A percentile compares a stretch with the other conserved stretches of the same genome.
Evolutionary conservation across 2,329 filamentous ascomycete species (phyloP).

Genomic region (Reticulascus tulasneorum): DNA sequence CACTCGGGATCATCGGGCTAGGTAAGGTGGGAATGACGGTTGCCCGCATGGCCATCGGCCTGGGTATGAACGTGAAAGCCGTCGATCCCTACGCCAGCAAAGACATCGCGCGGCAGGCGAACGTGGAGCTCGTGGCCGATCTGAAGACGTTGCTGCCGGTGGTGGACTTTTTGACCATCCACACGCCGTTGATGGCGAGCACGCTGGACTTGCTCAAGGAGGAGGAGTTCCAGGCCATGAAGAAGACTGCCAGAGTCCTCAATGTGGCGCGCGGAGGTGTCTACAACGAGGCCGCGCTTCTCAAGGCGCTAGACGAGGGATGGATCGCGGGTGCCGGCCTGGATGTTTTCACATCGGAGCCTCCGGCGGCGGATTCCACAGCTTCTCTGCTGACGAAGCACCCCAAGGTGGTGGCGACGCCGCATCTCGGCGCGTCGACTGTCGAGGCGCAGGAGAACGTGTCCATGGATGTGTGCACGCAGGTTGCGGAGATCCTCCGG

Average conservation of each 20-base stretch:
- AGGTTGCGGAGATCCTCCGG: conserved; percentile 68
- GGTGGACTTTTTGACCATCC: conserved; percentile 75
- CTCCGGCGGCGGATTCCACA: conserved; percentile 50
- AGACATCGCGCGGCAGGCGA: conserved; percentile 65
- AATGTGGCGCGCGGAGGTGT: conserved; percentile 80
- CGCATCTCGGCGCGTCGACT: conserved; percentile 75
- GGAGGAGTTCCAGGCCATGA: conserved; percentile 66
- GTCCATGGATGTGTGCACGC: conserved; percentile 75
- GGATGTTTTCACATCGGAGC: conserved; percentile 77
- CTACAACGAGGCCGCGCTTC: conserved; percentile 70
- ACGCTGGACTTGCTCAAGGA: conserved; percentile 71
- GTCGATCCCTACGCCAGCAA: conserved; percentile 75
- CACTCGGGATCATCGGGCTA: conserved; percentile 70
- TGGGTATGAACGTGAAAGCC: conserved; percentile 72
- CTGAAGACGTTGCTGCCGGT: conserved; percentile 59
- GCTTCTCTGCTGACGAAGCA: conserved; percentile 64
- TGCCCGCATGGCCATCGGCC: conserved; percentile 70
- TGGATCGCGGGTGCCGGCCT: conserved; percentile 73
- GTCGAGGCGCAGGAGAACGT: conserved; percentile 83
- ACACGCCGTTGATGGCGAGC: conserved; percentile 74
- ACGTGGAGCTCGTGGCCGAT: conserved; percentile 57
- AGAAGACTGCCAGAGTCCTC: conserved; percentile 66
- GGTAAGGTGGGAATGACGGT: conserved; percentile 83
- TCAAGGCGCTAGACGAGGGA: conserved; percentile 65
- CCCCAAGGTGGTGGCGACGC: conserved; percentile 70